Evolutionary conservation across 2,329 filamentous ascomycete genomes (phyloP).

Genomic region (Pseudocercospora musae): DNA sequence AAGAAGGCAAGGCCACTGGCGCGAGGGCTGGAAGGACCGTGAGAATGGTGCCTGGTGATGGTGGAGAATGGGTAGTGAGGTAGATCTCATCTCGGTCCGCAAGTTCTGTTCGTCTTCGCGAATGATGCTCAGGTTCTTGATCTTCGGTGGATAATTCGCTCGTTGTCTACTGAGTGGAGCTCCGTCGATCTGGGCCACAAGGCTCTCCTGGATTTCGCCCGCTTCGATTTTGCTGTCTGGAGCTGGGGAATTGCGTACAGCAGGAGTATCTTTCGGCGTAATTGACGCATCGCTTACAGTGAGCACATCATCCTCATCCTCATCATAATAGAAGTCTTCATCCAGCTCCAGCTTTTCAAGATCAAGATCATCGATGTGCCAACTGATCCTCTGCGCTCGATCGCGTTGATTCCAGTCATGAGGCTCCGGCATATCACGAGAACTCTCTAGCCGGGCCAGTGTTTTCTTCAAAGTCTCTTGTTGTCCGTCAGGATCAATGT

Average conservation of each 20-base stretch:
- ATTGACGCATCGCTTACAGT: neutral
- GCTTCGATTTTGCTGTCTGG: neutral
- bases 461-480: neutral
- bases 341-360: neutral
- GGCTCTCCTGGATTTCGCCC: neutral
- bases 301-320: neutral
- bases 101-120: neutral
- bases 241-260: neutral
- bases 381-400: neutral
- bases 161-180: neutral
- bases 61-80: conserved; percentile 12
- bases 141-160: neutral
- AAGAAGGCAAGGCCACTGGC: conserved; percentile 23
- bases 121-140: neutral
- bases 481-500: neutral
- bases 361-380: neutral
- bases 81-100: neutral
- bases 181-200: neutral
- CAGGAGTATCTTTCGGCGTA: neutral
- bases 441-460: neutral
- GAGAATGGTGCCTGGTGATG: conserved; percentile 13
- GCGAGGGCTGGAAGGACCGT: conserved; percentile 25
- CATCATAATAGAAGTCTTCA: neutral
- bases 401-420: neutral
- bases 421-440: neutral